phyloP scores from a whole-genome alignment of 208 protist species.

The Leishmania gerbilli region DNA sequence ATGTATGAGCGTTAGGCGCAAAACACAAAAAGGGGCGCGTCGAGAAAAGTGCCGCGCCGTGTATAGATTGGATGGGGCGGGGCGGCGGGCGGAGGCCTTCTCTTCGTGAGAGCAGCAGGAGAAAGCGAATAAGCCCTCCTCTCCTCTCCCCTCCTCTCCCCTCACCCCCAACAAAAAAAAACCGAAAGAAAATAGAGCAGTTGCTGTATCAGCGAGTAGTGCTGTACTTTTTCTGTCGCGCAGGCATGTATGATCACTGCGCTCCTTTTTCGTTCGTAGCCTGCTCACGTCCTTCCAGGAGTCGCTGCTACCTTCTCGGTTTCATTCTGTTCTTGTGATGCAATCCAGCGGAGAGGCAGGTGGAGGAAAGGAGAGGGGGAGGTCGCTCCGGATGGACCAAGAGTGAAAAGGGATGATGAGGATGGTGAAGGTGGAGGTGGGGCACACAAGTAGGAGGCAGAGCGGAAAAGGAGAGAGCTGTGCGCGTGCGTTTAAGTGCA shows the following conservation, averaged over 20 bases:
- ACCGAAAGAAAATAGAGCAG: neutral
- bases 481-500: neutral
- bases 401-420: neutral
- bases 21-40: neutral
- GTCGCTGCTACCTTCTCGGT: neutral
- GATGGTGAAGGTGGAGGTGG: neutral
- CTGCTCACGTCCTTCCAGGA: neutral
- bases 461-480: conserved; percentile 10
- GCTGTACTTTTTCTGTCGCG: too few species aligned
- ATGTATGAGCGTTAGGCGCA: neutral
- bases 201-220: neutral
- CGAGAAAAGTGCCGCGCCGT: neutral
- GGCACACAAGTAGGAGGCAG: neutral
- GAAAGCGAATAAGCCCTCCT: neutral
- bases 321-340: neutral
- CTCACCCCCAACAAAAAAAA: neutral
- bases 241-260: neutral
- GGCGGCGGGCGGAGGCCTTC: too few species aligned
- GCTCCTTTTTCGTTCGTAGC: neutral
- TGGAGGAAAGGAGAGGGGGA: neutral
- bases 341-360: neutral
- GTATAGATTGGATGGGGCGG: too few species aligned
- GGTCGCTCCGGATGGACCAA: neutral
- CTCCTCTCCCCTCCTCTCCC: neutral
- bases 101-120: too few species aligned